Conservation (phyloP, 192 early-diverging fungal genomes). For the Funneliformis mosseae region DNA sequence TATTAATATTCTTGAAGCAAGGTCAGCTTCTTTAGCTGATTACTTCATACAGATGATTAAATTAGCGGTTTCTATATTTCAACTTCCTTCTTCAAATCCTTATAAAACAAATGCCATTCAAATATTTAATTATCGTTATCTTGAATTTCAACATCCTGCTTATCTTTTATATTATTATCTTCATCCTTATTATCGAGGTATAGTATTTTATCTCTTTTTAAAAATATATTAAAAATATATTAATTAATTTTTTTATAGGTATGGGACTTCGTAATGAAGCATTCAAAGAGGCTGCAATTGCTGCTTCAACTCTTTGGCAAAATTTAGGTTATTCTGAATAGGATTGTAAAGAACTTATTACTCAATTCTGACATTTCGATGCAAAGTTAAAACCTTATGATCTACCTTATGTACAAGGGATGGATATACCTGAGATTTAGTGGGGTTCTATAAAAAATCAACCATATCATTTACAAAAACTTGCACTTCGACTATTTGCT, state of each 20-base stretch:
- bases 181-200: neutral
- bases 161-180: neutral
- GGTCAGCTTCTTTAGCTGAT: neutral
- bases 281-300: neutral
- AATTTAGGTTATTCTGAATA: neutral
- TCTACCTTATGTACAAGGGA: neutral
- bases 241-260: neutral
- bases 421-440: too few species aligned
- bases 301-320: neutral
- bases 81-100: too few species aligned
- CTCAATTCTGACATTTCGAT: neutral
- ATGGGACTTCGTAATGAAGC: neutral
- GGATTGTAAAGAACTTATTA: slow-evolving; percentile 1
- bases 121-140: too few species aligned
- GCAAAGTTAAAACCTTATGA: neutral
- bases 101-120: too few species aligned
- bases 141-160: too few species aligned
- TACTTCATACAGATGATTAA: neutral
- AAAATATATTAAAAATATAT: neutral
- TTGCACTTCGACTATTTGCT: neutral
- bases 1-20: neutral
- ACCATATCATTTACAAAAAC: neutral
- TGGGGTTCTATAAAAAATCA: too few species aligned
- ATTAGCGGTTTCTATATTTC: neutral
- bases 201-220: neutral